Percentiles rank a stretch among this genome's conserved stretches.
These are phyloP conservation scores for Urochloa ruziziensis DNA, from an alignment of 176 grass and related monocot genomes.

Conservation along the genomic window DNA sequence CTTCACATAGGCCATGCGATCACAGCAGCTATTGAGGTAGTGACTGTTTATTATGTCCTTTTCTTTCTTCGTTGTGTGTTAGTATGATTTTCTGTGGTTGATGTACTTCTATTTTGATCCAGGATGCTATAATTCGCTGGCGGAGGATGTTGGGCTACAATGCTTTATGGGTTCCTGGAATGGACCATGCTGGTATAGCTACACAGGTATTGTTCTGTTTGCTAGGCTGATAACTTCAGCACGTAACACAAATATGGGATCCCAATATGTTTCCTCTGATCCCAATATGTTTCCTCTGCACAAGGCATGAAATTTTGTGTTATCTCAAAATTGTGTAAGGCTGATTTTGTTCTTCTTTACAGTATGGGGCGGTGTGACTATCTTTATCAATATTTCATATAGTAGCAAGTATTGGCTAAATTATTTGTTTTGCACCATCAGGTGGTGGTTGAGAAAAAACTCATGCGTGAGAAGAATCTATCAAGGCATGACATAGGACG, in stretches of 20 bases:
- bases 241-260: not conserved
- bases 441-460: constrained; percentile 95
- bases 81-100: not conserved
- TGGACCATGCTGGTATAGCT: constrained; percentile 95
- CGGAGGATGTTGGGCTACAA: constrained; percentile 89
- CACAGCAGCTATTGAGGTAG: constrained; percentile 73
- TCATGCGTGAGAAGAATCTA: constrained; percentile 84
- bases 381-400: not conserved
- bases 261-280: not conserved
- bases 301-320: not conserved
- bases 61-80: not conserved
- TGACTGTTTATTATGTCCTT: not conserved
- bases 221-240: not conserved
- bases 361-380: not conserved
- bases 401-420: not conserved
- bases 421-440: constrained; percentile 12
- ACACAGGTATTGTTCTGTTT: constrained; percentile 63
- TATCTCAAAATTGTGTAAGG: not conserved
- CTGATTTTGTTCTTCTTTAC: not conserved
- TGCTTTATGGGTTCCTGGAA: constrained; percentile 80
- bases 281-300: constrained; percentile 1
- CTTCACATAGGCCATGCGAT: constrained; percentile 90
- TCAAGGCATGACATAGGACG: constrained; percentile 85
- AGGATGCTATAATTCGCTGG: constrained; percentile 86
- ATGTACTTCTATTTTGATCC: constrained; percentile 17